phyloP scores from a whole-genome alignment of 1,284 basidiomycete species.

The Sanghuangporus sanghuang region DNA sequence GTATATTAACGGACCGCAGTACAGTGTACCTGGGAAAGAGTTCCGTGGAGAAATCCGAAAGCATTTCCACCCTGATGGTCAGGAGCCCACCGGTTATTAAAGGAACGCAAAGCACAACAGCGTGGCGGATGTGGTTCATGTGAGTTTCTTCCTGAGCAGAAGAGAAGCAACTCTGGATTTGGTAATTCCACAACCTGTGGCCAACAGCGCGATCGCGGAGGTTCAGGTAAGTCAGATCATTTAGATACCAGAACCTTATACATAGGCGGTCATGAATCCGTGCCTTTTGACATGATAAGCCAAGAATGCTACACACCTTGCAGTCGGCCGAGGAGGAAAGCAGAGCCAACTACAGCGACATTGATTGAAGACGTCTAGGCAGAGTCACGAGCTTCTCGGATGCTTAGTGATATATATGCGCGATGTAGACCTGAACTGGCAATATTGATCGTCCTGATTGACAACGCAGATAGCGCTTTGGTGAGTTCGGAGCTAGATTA shows the following conservation, averaged over 20 bases:
- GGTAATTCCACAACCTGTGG: background rate
- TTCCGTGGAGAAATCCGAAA: too few species aligned
- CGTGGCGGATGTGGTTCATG: too few species aligned
- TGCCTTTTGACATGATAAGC: too few species aligned
- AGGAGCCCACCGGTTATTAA: too few species aligned
- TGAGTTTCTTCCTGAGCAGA: background rate
- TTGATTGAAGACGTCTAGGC: background rate
- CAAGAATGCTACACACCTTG: too few species aligned
- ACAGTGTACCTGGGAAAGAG: too few species aligned
- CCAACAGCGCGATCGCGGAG: background rate
- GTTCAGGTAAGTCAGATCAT: background rate
- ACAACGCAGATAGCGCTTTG: background rate
- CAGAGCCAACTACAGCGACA: background rate
- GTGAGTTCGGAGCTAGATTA: background rate
- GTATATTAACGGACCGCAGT: too few species aligned
- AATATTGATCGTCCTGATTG: background rate
- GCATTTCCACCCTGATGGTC: too few species aligned
- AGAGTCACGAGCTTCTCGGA: constrained; percentile 1
- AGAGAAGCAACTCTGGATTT: background rate
- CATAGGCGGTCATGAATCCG: background rate
- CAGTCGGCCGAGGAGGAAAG: background rate
- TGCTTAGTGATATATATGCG: constrained; percentile 1
- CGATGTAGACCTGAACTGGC: background rate
- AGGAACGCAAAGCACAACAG: too few species aligned
- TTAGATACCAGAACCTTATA: background rate